Evolutionary conservation across 2,329 filamentous ascomycete species (phyloP).

Genomic region (Diaporthe ampelina): DNA sequence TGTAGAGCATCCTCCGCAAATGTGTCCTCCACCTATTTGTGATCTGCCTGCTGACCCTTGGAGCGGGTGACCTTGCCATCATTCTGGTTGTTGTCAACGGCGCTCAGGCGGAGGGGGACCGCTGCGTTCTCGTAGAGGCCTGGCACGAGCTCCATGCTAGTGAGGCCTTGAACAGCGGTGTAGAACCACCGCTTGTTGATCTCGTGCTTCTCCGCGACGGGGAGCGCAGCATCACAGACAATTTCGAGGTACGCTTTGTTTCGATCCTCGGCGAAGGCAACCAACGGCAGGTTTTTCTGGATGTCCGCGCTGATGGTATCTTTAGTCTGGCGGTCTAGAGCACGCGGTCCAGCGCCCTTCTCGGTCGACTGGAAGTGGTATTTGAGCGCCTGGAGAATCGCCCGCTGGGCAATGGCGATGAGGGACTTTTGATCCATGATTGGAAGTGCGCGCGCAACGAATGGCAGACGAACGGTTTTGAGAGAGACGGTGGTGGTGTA

Average conservation of each 20-base stretch:
- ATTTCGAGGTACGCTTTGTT: neutral
- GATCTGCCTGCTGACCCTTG: neutral
- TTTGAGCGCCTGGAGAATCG: neutral
- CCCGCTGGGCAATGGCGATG: neutral
- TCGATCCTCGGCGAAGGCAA: neutral
- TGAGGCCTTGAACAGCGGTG: neutral
- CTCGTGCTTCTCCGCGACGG: neutral
- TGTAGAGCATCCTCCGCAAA: too few species aligned
- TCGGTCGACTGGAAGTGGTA: neutral
- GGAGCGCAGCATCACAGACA: neutral
- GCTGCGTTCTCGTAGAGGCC: neutral
- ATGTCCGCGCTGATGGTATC: neutral
- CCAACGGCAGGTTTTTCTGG: neutral
- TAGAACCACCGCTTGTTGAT: conserved; percentile 7
- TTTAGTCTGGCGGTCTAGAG: neutral
- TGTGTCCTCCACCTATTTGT: neutral
- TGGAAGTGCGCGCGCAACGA: neutral
- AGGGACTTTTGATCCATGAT: neutral
- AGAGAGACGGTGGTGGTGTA: neutral
- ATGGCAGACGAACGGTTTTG: neutral
- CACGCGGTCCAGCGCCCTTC: neutral
- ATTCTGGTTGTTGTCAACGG: too few species aligned
- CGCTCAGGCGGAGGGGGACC: neutral
- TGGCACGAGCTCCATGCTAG: neutral
- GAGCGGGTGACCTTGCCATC: neutral